Evolutionary conservation across 768 basidiomycete species (phyloP).

Genomic region (Naganishia antarctica): DNA sequence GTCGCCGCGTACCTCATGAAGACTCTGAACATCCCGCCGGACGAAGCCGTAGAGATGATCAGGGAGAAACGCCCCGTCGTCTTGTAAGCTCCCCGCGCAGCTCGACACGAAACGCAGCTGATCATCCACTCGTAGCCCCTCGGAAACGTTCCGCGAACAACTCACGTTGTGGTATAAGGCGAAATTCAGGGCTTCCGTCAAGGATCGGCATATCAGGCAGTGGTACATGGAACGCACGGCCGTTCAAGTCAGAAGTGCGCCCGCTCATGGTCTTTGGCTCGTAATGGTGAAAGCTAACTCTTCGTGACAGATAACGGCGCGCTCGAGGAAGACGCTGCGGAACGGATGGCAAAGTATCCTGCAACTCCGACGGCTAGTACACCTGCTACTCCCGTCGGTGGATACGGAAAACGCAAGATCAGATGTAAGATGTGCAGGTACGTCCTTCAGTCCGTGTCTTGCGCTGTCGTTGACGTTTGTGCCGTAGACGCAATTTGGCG

Average conservation of each 20-base stretch:
- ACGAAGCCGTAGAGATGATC: constrained; percentile 66
- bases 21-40: constrained; percentile 57
- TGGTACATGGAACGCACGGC: constrained; percentile 76
- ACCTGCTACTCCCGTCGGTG: constrained; percentile 59
- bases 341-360: constrained; percentile 74
- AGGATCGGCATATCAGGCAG: constrained; percentile 67
- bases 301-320: constrained; percentile 61
- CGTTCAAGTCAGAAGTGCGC: constrained; percentile 56
- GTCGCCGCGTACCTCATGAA: constrained; percentile 87
- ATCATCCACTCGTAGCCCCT: constrained; percentile 62
- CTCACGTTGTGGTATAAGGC: constrained; percentile 73
- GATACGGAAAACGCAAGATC: constrained; percentile 61
- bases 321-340: constrained; percentile 54
- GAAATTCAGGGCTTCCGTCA: constrained; percentile 62
- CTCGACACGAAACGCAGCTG: neutral
- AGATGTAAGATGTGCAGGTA: constrained; percentile 89
- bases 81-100: constrained; percentile 56
- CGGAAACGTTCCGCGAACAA: constrained; percentile 72
- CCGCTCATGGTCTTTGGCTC: neutral
- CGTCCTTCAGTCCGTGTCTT: constrained; percentile 29
- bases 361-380: constrained; percentile 61
- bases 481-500: constrained; percentile 81
- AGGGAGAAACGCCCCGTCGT: constrained; percentile 62
- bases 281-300: neutral
- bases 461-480: neutral